Evolutionary conservation across 441 rosid genomes (phyloP), one percentile per base, ranked within the genome.

Genomic region (Raphanus hybrid): DNA sequence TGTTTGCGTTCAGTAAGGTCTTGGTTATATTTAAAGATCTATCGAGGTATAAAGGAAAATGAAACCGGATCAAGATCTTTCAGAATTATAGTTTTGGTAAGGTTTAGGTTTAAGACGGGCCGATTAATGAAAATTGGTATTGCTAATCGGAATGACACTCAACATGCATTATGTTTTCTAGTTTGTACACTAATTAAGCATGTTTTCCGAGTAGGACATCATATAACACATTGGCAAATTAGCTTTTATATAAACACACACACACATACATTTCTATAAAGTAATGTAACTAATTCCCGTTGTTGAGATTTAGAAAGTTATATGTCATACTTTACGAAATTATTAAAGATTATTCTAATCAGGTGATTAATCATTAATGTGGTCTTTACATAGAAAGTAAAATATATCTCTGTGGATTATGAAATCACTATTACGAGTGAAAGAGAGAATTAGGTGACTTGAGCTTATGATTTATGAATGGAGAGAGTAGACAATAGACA

Each of bases 401-500:
- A 29, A 29, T 29, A 29, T 4, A 5, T 3, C 34, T 3, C 34
- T 29, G 34, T 1, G 5, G 34, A 29, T 29, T 29, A 29, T 29
- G 34, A 29, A 29, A 29, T 29, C 4, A 29, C 5, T 29, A 29
- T 29, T 29, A 29, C 5, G 6, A 29, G 34, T 29, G 34, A 29
- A 29, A 29, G 1, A 0, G 34, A 29, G 34, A 29, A 29, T 29
- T 29, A 29, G 34, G 34, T 29, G 34, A n/a, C n/a, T n/a, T n/a
- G n/a, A 29, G 34, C 34, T 29, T 29, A 29, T 4, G 34, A 29
- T 0, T 4, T 29, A 29, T 3, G 34, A 29, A 29, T 5, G 34
- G 34, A 29, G 34, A 29, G 34, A 29, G 34, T 29, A 27, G 87
- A 79, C 87, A 85, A 81, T 52, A 15, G 88, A 78, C 90, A 86